Evolutionary conservation across 192 early-diverging fungal species (phyloP), one percentile per base, ranked within the genome.

Genomic region (Coemansia sp.): DNA sequence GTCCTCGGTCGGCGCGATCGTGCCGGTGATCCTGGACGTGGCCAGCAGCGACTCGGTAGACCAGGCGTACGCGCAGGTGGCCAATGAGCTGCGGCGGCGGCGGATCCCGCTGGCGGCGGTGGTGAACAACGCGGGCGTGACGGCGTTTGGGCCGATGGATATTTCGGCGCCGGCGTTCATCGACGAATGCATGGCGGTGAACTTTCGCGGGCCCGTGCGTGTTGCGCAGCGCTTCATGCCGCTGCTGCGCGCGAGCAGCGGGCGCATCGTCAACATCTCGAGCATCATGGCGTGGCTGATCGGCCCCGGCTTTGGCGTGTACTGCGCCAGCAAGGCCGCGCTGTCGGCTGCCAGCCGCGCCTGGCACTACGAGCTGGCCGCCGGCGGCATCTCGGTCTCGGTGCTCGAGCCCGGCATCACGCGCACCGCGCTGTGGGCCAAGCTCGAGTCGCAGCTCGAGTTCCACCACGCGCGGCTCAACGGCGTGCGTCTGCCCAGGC

Each of bases 301-400:
- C 19, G 76, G 81, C 38, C 76, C 81, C 2, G 81, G 81, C 12
- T 79, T 74, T 60, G 81, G 81, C 63, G 69, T 69, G 8, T 82
- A 82, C 64, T 79, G 72, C 29, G 75, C 81, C 24, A 77, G 73
- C 77, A 80, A 83, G 55, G 81, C 81, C 1, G 81, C 81, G 28
- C 60, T 83, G 35, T 64, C 66, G 14, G 77, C 73, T 6, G 67
- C 68, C 33, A 77, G 68, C 46, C 65, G 65, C 8, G 59, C 73
- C 31, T 80, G 77, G 77, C 68, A 66, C 53, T 67, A 69, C 31
- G 77, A 80, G 64, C 66, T 80, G 40, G 77, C 77, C 52, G 46
- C 28, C 49, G 64, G 40, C 56, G 61, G 62, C 40, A 71, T 83
- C 25, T 59, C 81, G 0, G 64, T 83, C 16, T 73, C 77, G 1